Evolutionary conservation across 192 early-diverging fungal species (phyloP).

Genomic region (Pilobolus umbonatus): DNA sequence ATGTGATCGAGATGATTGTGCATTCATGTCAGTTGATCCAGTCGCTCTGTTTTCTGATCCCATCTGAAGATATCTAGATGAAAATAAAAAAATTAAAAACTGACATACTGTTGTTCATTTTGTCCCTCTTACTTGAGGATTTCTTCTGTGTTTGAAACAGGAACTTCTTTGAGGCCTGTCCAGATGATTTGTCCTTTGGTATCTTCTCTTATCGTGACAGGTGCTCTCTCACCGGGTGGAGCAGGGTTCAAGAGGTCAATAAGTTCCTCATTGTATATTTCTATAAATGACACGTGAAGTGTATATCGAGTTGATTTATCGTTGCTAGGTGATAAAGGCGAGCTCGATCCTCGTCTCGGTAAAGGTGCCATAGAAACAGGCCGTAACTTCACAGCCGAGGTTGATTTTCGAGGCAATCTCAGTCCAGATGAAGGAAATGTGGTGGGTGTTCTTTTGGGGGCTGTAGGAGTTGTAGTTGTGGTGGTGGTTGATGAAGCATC

Average conservation of each 20-base stretch:
- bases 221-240: conserved; percentile 48
- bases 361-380: conserved; percentile 8
- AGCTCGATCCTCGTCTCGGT: conserved; percentile 2
- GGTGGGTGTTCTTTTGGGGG: neutral
- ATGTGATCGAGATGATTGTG: conserved; percentile 89
- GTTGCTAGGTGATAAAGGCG: neutral
- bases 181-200: conserved; percentile 79
- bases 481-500: neutral
- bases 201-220: conserved; percentile 79
- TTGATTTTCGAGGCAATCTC: conserved; percentile 3
- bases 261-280: conserved; percentile 97
- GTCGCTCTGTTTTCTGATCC: conserved; percentile 81
- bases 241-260: conserved; percentile 83
- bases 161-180: conserved; percentile 75
- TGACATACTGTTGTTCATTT: neutral
- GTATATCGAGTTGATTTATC: conserved; percentile 25
- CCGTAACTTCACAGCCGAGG: conserved; percentile 13
- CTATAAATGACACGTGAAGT: conserved; percentile 83
- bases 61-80: conserved; percentile 45
- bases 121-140: conserved; percentile 59
- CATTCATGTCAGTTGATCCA: conserved; percentile 96
- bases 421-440: conserved; percentile 5
- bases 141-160: conserved; percentile 61
- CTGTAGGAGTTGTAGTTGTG: neutral
- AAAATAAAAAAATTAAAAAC: neutral